Evolutionary conservation across 2,329 filamentous ascomycete genomes (phyloP).

Genomic region (Setomelanomma holmii): DNA sequence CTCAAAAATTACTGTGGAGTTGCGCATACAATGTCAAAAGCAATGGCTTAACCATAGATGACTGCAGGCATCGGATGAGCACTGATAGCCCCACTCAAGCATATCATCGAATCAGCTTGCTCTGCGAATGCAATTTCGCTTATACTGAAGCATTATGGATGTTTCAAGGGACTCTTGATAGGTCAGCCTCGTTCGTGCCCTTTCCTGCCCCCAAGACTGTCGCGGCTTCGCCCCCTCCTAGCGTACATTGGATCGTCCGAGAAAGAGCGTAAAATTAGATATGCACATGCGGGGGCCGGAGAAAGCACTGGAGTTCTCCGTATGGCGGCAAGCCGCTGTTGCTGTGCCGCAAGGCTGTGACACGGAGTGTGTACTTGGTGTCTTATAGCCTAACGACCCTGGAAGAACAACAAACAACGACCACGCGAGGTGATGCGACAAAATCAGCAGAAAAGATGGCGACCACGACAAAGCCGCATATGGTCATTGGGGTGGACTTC

Average conservation of each 20-base stretch:
- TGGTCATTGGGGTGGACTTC: constrained; percentile 45
- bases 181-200: constrained; percentile 1
- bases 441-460: constrained; percentile 15
- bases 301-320: constrained; percentile 4
- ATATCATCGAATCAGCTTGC: too few relatives aligned
- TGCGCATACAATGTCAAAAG: too few relatives aligned
- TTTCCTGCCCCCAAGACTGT: neutral
- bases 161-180: neutral
- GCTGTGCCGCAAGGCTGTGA: constrained; percentile 36
- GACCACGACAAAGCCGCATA: constrained; percentile 33
- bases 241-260: neutral
- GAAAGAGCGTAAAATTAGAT: neutral
- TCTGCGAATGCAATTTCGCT: too few relatives aligned
- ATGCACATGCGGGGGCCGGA: constrained; percentile 5
- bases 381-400: constrained; percentile 11
- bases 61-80: too few relatives aligned
- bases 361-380: constrained; percentile 9
- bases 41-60: too few relatives aligned
- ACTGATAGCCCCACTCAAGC: too few relatives aligned
- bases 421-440: constrained; percentile 3
- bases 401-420: neutral
- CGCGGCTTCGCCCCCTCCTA: neutral
- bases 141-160: too few relatives aligned
- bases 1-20: too few relatives aligned
- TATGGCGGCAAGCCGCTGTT: constrained; percentile 3